Percentiles rank a stretch among this genome's conserved stretches.
phyloP scores from a whole-genome alignment of 148 eudicot species.

The Vaccinium macrocarpon region DNA sequence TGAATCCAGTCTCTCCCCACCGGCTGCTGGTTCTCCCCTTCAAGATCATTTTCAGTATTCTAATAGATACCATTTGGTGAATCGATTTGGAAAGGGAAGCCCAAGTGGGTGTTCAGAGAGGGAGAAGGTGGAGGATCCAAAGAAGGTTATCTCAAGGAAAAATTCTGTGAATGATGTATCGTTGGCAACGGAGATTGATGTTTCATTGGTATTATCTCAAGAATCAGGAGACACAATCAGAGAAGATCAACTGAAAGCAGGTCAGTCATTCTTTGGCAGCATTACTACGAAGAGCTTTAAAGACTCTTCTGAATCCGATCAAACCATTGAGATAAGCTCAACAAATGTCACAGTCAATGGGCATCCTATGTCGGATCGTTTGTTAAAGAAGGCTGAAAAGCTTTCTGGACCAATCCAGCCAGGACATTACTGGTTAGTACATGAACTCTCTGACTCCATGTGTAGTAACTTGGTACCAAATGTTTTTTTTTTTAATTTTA shows the following conservation, averaged over 20 bases:
- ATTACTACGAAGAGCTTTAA: slow-evolving; percentile 65
- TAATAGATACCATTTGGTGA: slow-evolving; percentile 41
- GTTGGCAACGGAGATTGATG: slow-evolving; percentile 75
- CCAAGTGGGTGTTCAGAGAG: slow-evolving; percentile 55
- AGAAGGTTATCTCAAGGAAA: slow-evolving; percentile 36
- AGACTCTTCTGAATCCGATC: slow-evolving; percentile 47
- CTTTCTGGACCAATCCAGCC: slow-evolving; percentile 76
- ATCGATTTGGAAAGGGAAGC: slow-evolving; percentile 62
- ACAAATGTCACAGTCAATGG: slow-evolving; percentile 71
- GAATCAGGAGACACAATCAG: slow-evolving; percentile 50
- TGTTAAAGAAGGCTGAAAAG: slow-evolving; percentile 85
- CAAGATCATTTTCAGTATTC: slow-evolving; percentile 71
- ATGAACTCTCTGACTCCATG: slow-evolving; percentile 5
- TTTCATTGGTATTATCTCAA: slow-evolving; percentile 51
- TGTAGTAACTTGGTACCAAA: neutral
- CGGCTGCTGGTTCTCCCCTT: slow-evolving; percentile 62
- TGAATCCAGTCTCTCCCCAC: slow-evolving; percentile 38
- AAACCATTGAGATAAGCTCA: slow-evolving; percentile 40
- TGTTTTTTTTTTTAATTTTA: neutral
- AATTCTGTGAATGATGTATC: slow-evolving; percentile 57
- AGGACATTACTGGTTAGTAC: slow-evolving; percentile 82
- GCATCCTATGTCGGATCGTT: slow-evolving; percentile 61
- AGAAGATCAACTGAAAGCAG: slow-evolving; percentile 54
- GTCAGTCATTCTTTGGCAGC: slow-evolving; percentile 64
- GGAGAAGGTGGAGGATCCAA: slow-evolving; percentile 34